Evolutionary conservation across 1,139 yeast genomes (phyloP), one percentile per base, ranked within the genome.

Genomic region (Pichia terricola): DNA sequence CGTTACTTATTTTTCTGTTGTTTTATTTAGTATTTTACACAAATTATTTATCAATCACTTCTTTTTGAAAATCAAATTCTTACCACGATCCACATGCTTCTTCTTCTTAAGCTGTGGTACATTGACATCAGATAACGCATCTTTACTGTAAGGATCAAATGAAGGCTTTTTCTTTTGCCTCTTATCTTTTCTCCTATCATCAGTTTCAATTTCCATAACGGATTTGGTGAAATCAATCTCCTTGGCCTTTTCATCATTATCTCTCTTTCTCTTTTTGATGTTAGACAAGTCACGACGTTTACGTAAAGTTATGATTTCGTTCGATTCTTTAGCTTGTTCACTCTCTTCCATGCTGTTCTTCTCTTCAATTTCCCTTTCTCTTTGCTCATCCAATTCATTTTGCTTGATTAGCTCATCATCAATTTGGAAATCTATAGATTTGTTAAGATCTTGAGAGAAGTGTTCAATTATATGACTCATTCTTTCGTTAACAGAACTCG

Each of bases 291-390:
- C 39, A 32, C 34, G 54, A 45, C 46, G 55, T 50, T 66, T 66
- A 34, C 75, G 71, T 48, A 81, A 63, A 0, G 80, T 72, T 34
- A 81, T 66, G 26, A 81, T 67, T 46, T 81, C 87, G 46, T 77
- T 70, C 25, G 43, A 28, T 36, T 32, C 35, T 43, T 45, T 32
- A 45, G 50, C 42, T 34, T 44, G 47, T 37, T 40, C 46, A 26
- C 11, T 22, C n/a, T 30, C 39, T 10, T 8, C 7, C 10, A 10
- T 10, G 10, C 9, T 10, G 7, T 7, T 10, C 4, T 43, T 51
- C 36, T 40, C 43, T 35, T 49, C 44, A 11, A 42, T 50, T 38
- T 45, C 49, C 28, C 41, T 48, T 26, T 41, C 39, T 10, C 10
- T 10, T 30, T 8, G 32, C 10, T 30, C 32, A 7, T 30, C 32